Percentiles rank a stretch among this genome's conserved stretches.
phyloP scores from a whole-genome alignment of 257 asterid genomes.

The Nemophila menziesii region DNA sequence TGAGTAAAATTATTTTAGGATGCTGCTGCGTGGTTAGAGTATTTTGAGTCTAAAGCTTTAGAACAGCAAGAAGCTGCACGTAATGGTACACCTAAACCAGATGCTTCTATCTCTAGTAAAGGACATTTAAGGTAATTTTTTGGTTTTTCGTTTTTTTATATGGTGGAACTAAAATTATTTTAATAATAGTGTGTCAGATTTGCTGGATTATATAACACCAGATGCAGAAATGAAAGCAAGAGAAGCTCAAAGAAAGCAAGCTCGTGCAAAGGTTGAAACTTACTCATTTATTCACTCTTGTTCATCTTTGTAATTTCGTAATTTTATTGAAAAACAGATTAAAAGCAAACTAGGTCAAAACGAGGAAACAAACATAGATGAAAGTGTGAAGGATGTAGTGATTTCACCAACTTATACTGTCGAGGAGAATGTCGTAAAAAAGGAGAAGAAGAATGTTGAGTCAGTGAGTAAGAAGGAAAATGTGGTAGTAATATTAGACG shows the following conservation, averaged over 20 bases:
- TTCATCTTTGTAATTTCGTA: background rate
- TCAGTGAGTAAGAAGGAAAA: conserved; percentile 22
- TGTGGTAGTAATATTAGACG: conserved; percentile 14
- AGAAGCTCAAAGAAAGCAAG: conserved; percentile 78
- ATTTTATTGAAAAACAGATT: conserved; percentile 26
- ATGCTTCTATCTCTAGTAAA: conserved; percentile 83
- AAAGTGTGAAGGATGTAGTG: conserved; percentile 34
- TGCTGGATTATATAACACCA: conserved; percentile 81
- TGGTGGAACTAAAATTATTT: too few species aligned
- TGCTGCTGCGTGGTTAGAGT: conserved; percentile 90
- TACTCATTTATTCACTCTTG: background rate
- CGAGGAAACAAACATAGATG: conserved; percentile 36
- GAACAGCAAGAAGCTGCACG: conserved; percentile 92
- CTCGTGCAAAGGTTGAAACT: conserved; percentile 63
- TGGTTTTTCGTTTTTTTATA: too few species aligned
- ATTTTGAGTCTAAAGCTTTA: conserved; percentile 74
- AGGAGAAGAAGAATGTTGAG: conserved; percentile 25
- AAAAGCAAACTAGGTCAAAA: conserved; percentile 60
- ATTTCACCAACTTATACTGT: conserved; percentile 30
- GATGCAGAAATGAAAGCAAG: conserved; percentile 54
- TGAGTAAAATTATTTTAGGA: conserved; percentile 39
- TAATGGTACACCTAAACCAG: conserved; percentile 74
- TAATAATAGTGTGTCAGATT: conserved; percentile 75
- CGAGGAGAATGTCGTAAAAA: conserved; percentile 46
- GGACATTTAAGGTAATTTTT: conserved; percentile 59